phyloP scores from a whole-genome alignment of 2,329 filamentous ascomycete species.

The Botrytis medusae region DNA sequence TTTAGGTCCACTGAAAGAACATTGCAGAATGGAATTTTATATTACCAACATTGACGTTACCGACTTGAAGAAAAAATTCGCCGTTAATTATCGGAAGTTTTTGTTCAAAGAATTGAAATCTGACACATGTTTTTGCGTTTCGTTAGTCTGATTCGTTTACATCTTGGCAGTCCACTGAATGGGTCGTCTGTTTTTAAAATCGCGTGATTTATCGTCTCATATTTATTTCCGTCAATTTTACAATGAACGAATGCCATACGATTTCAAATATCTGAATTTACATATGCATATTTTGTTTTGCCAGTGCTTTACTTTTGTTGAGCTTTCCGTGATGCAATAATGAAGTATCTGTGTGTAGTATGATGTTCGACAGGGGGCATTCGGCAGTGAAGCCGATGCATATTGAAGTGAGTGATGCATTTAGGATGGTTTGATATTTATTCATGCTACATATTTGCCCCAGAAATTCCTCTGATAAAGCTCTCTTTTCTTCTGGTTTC shows the following conservation, averaged over 20 bases:
- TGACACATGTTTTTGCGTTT: not conserved
- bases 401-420: not conserved
- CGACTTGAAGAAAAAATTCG: not conserved
- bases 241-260: not conserved
- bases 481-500: not conserved
- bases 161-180: slow-evolving; percentile 4
- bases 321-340: not conserved
- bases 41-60: not conserved
- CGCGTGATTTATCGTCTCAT: slow-evolving; percentile 22
- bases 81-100: not conserved
- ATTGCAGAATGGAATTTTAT: not conserved
- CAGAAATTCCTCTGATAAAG: not conserved
- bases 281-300: not conserved
- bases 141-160: not conserved
- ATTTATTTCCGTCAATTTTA: not conserved
- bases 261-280: not conserved
- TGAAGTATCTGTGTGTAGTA: not conserved
- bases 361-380: not conserved
- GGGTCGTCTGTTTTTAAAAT: slow-evolving; percentile 2
- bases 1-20: not conserved
- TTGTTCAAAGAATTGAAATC: not conserved
- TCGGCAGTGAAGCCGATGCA: not conserved
- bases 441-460: not conserved
- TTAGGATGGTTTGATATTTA: not conserved
- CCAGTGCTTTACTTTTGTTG: not conserved